These are phyloP conservation scores for Hibiscus trionum DNA, from an alignment of 345 rosid genomes.

Conservation along the genomic window DNA sequence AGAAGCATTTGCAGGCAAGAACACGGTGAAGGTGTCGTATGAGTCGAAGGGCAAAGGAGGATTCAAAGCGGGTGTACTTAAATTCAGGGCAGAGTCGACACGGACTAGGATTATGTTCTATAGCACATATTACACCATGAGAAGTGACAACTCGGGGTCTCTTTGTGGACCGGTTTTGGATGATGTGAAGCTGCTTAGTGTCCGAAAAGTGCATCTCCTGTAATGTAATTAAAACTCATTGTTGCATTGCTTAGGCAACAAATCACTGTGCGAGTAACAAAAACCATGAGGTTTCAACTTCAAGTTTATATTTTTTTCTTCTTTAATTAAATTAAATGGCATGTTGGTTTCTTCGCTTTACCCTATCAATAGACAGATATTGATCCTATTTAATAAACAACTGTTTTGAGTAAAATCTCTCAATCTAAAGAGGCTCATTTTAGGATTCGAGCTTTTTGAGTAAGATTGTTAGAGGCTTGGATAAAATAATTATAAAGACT, in stretches of 20 bases:
- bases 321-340: too few species aligned
- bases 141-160: constrained; percentile 55
- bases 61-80: constrained; percentile 31
- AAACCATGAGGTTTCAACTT: background rate
- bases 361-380: too few species aligned
- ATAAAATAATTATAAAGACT: too few species aligned
- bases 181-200: constrained; percentile 44
- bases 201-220: constrained; percentile 18
- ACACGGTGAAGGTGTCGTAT: constrained; percentile 36
- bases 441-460: too few species aligned
- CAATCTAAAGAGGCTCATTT: too few species aligned
- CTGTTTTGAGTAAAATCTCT: too few species aligned
- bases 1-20: constrained; percentile 54
- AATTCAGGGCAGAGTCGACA: constrained; percentile 41
- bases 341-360: too few species aligned
- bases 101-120: constrained; percentile 54
- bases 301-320: too few species aligned
- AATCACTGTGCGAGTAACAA: background rate
- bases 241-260: constrained; percentile 1
- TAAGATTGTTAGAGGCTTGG: too few species aligned
- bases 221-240: background rate
- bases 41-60: constrained; percentile 63
- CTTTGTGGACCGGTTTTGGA: constrained; percentile 78
- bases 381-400: too few species aligned
- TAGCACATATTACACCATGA: constrained; percentile 60